Evolutionary conservation across 202 grass and related monocot species (phyloP).

Genomic region (Tripidium arundinaceum): DNA sequence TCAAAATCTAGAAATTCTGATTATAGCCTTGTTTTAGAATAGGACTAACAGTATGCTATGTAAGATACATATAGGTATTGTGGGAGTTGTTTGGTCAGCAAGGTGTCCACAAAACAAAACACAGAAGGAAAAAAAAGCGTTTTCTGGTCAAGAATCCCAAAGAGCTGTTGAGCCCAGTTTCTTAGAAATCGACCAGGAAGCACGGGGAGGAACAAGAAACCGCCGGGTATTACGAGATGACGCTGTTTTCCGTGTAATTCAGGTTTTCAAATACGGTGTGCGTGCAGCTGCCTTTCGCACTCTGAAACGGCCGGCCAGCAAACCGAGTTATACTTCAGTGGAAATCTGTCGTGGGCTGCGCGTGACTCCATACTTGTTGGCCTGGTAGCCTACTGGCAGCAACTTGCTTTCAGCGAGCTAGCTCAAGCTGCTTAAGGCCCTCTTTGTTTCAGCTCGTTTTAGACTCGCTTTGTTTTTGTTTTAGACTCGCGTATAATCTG

Average conservation of each 20-base stretch:
- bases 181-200: not conserved
- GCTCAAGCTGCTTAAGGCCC: too few relatives aligned
- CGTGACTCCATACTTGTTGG: too few relatives aligned
- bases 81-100: not conserved
- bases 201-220: not conserved
- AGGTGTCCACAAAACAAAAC: not conserved
- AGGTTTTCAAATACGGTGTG: not conserved
- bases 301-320: not conserved
- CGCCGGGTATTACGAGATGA: not conserved
- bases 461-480: too few relatives aligned
- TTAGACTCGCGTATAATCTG: too few relatives aligned
- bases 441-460: too few relatives aligned
- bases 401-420: too few relatives aligned
- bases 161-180: not conserved
- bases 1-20: slow-evolving; percentile 53
- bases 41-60: not conserved
- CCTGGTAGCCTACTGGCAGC: too few relatives aligned
- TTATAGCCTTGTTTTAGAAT: not conserved
- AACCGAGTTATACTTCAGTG: not conserved
- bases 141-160: not conserved
- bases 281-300: not conserved
- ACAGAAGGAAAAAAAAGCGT: too few relatives aligned
- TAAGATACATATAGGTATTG: not conserved
- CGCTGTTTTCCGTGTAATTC: not conserved
- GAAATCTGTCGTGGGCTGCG: too few relatives aligned